Base-by-base conservation (phyloP, 129 eudicot genomes). In the Calendula officinalis region DNA sequence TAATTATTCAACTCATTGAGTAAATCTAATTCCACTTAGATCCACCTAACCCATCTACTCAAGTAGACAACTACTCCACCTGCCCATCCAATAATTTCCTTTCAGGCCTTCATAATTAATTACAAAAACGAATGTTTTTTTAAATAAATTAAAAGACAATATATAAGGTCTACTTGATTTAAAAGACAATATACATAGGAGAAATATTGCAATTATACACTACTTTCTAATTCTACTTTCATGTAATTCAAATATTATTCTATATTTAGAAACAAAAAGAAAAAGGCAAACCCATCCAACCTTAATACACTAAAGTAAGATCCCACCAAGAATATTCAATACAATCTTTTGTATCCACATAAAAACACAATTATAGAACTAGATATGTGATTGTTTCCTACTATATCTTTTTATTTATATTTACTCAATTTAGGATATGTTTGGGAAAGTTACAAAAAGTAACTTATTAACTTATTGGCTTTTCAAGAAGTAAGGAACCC, bases 301-400 rank as follows among this genome's bases (percentile, higher is more conserved):
- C 7, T 33, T 40, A 13, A 33, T 9, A 32, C 68, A 32, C 6
- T 27, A 44, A 44, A 35, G 13, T 13, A 44, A 16, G 39, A 62
- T 58, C 46, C n/a, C 41, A 27, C 8, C 33, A 37, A 10, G 67
- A 32, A 62, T 62, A 62, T 62, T 30, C 56, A 32, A 62, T 62
- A 3, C 22, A 45, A 45, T 8, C 49, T 60, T 40, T 16, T 39
- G 66, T 39, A 60, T 15, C 4, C 5, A n/a, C 17, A 58, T 52
- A 32, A 6, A 56, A 56, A 12, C 9, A 13, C 12, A 53, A 53
- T 32, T 39, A 54, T 45, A 22, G 1, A 22, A 22, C 30, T 0
- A 22, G 30, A 0, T 45, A 45, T 45, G n/a, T n/a, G n/a, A n/a
- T n/a, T n/a, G n/a, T n/a, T n/a, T n/a, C n/a, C n/a, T 8, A 6